Base-by-base conservation (phyloP, 257 asterid genomes). In the Galeopsis tetrahit region DNA sequence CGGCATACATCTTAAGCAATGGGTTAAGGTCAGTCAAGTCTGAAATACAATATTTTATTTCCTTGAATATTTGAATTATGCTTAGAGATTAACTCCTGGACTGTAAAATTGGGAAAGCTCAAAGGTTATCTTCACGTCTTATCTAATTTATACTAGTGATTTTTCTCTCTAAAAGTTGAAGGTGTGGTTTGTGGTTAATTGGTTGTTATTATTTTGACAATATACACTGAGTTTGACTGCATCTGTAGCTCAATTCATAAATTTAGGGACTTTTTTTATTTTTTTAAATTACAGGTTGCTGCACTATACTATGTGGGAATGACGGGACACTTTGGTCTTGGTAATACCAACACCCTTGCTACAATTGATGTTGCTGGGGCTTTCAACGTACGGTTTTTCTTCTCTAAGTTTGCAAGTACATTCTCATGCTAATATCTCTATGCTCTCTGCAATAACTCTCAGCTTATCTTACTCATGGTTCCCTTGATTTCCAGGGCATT, bases 281-380 rank as follows among this genome's bases (percentile, higher is more conserved):
- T 32, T 42, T 79, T 73, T 68, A 4, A 10, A 6, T 35, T 35
- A 39, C 67, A 93, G 98, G 96, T 90, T 61, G 88, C 90, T 77
- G 88, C 95, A 31, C 79, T 93, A 11, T 90, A 86, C 79, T 89
- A 79, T 78, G 58, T 93, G 80, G 98, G 97, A 76, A 87, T 93
- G 96, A 86, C 91, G 0, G 98, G 98, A 75, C 98, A 93, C 76
- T 93, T 86, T 79, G 93, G 93, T 73, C 95, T 93, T 21, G 98
- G 98, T 21, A 93, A 93, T 83, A 90, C 97, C 78, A 93, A 93
- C 82, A 90, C 93, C 36, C 90, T 93, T 8, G 98, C 98, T 75
- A 87, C 98, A 65, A 90, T 93, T 70, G 96, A 90, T 74, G 97
- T 93, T 51, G 98, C 98, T 21, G 97, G 98, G 65, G 97, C 98